Evolutionary conservation across 306 rosid species (phyloP).

Genomic region (Vicia sativa): DNA sequence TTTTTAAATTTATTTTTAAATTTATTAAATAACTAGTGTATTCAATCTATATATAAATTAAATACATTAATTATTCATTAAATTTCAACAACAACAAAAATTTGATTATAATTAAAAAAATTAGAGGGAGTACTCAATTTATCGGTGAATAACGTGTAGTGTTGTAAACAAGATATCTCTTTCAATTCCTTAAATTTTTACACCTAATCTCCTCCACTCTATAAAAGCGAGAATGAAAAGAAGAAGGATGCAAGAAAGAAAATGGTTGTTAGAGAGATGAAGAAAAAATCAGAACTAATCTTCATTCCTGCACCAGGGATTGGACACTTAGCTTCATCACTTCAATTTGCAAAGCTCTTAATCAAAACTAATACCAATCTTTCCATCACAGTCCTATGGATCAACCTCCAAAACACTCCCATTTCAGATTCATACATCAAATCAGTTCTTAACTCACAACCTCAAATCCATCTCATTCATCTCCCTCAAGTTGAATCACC

Average conservation of each 20-base stretch:
- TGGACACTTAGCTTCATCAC: conserved; percentile 54
- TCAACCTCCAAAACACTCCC: conserved; percentile 36
- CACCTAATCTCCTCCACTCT: too few relatives aligned
- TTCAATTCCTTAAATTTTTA: too few relatives aligned
- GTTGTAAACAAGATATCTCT: too few relatives aligned
- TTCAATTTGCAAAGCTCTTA: conserved; percentile 54
- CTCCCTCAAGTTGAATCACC: conserved; percentile 54
- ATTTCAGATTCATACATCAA: conserved; percentile 44
- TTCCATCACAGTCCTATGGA: conserved; percentile 52
- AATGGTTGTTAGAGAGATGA: conserved; percentile 19
- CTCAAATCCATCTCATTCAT: conserved; percentile 49
- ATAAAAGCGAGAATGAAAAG: not conserved
- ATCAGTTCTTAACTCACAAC: conserved; percentile 44
- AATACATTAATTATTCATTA: too few relatives aligned
- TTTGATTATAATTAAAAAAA: too few relatives aligned
- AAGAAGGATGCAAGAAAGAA: not conserved
- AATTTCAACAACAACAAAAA: too few relatives aligned
- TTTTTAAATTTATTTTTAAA: too few relatives aligned
- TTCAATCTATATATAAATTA: too few relatives aligned
- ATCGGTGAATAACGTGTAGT: too few relatives aligned
- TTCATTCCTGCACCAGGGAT: conserved; percentile 54
- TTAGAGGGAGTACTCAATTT: too few relatives aligned
- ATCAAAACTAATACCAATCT: conserved; percentile 36
- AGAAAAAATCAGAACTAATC: conserved; percentile 44
- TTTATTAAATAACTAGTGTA: too few relatives aligned